Base-by-base conservation (phyloP, 345 rosid genomes). In the Kandelia obovata region DNA sequence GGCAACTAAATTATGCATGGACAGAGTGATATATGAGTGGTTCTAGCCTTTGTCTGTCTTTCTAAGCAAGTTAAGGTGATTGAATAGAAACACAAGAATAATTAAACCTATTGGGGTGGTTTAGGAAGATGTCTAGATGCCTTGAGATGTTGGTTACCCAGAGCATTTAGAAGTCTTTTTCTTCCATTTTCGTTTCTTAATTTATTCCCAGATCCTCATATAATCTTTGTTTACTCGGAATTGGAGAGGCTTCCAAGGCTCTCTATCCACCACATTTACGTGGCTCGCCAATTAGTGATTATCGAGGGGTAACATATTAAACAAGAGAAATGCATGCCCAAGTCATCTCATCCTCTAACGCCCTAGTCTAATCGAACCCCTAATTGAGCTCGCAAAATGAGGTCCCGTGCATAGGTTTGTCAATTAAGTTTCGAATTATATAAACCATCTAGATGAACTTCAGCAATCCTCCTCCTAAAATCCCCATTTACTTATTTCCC, bases 61-160 rank as follows among this genome's bases (percentile, higher is more conserved):
- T 43, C 32, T 64, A 51, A 70, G 64, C 81, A 83, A 77, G 80
- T 70, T 72, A 70, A 80, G 78, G 65, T 77, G 78, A 75, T 77
- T 83, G 78, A 70, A 25, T 20, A 37, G 32, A 31, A 34, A 63
- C 37, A 15, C 43, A 55, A 47, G 32, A 46, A 47, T 64, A 57
- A 62, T 64, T 32, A 30, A 6, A 5, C 16, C 4, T 10, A 56
- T 56, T 56, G 59, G 13, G 76, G 71, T 66, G n/a, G 69, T 30
- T 52, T 61, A 25, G 61, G 34, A 16, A 46, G 62, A 52, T 69
- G 61, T n/a, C 57, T 64, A 26, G 69, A 64, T 71, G 31, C 39
- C 56, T 58, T 68, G 4, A 43, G 43, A 28, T 27, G 43, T 52
- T 32, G 67, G 21, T 28, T 68, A 55, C 64, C 58, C 28, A 11